Conservation (phyloP, 768 basidiomycete species). For the Sporobolomyces roseus region DNA sequence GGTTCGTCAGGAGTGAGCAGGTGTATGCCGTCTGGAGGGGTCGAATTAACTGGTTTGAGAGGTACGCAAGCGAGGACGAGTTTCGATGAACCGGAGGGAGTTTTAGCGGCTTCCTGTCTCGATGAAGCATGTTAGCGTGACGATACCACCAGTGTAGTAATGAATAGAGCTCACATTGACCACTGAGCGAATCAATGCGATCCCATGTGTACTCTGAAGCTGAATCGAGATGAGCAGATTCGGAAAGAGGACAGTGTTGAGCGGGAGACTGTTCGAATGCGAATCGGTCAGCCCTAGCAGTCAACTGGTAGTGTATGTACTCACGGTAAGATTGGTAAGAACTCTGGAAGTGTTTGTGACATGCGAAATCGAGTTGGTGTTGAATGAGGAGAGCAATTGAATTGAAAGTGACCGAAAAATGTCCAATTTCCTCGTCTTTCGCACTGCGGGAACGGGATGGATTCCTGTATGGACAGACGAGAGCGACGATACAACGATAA, state of each 20-base stretch:
- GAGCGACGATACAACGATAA: no score
- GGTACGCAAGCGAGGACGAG: constrained; percentile 35
- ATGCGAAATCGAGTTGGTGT: not conserved
- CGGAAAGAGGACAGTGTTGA: constrained; percentile 20
- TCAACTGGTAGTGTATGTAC: not conserved
- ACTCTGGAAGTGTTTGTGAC: not conserved
- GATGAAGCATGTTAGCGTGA: no score
- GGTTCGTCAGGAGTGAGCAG: not conserved
- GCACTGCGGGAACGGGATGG: no score
- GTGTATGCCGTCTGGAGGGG: not conserved
- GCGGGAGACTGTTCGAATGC: constrained; percentile 12
- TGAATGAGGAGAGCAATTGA: not conserved
- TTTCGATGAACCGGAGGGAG: not conserved
- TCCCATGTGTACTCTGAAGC: not conserved
- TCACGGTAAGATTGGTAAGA: constrained; percentile 12
- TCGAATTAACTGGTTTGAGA: not conserved
- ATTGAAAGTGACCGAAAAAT: no score
- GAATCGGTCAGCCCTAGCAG: not conserved
- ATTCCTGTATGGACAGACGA: not conserved
- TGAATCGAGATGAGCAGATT: constrained; percentile 28
- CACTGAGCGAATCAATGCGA: constrained; percentile 20
- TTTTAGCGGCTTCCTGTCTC: constrained; percentile 11
- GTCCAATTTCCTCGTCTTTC: no score
- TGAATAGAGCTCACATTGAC: constrained; percentile 17
- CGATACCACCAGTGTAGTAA: no score